Percentiles rank a stretch among this genome's conserved stretches.
These are phyloP conservation scores for Allomyces arbusculus DNA, from an alignment of 192 early-diverging fungal species.

Conservation along the genomic window DNA sequence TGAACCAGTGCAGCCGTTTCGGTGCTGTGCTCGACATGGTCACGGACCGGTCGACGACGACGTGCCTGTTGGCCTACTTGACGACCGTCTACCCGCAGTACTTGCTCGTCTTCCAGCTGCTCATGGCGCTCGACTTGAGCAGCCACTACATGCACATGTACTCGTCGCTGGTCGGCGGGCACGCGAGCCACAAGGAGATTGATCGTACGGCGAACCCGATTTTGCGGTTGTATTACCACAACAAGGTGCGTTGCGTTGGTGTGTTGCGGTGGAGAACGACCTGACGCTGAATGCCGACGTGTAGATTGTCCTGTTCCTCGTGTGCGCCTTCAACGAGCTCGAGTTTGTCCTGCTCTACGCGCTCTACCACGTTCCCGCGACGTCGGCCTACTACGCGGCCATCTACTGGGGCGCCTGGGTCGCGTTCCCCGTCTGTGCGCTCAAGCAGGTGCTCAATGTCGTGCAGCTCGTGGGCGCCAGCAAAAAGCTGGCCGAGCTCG, in stretches of 20 bases:
- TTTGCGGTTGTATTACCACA: conserved; percentile 77
- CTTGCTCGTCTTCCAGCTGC: conserved; percentile 66
- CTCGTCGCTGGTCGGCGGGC: conserved; percentile 66
- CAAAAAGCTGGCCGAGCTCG: conserved; percentile 47
- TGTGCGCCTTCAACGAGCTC: conserved; percentile 80
- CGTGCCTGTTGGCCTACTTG: conserved; percentile 74
- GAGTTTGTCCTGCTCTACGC: conserved; percentile 81
- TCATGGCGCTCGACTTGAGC: conserved; percentile 82
- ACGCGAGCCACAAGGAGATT: conserved; percentile 77
- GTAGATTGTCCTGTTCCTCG: conserved; percentile 62
- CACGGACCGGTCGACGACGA: conserved; percentile 87
- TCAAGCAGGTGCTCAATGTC: conserved; percentile 85
- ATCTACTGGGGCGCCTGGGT: conserved; percentile 6
- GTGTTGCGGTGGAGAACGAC: background rate
- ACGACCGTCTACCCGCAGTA: conserved; percentile 39
- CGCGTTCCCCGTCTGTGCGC: conserved; percentile 53
- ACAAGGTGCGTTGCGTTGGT: conserved; percentile 31
- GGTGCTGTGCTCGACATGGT: conserved; percentile 99
- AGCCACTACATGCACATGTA: conserved; percentile 99
- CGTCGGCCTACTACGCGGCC: conserved; percentile 3
- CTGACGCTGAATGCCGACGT: background rate
- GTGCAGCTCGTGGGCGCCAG: conserved; percentile 81
- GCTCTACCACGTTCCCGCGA: conserved; percentile 16
- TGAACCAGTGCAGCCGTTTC: conserved; percentile 79
- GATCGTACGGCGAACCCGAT: conserved; percentile 48